Conservation (phyloP, 495 filamentous ascomycete species). For the Barbatosphaeria neglecta region DNA sequence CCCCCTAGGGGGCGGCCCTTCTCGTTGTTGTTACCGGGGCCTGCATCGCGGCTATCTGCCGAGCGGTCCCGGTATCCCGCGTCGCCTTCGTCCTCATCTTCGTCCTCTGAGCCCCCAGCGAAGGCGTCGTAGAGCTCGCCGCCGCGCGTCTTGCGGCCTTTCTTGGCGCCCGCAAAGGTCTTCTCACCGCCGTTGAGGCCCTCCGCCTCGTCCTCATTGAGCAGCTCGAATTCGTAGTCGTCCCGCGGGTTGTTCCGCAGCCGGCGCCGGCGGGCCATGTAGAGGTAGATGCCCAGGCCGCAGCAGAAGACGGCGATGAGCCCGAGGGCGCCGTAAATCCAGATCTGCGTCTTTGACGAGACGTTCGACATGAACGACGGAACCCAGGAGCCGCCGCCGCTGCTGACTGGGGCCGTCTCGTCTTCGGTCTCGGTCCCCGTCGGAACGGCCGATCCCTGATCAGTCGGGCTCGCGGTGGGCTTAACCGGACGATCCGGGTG, state of each 20-base stretch:
- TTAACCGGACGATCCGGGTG: constrained; percentile 68
- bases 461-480: constrained; percentile 30
- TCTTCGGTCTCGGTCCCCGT: constrained; percentile 13
- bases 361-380: constrained; percentile 86
- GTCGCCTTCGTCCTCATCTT: constrained; percentile 51
- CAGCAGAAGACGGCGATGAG: constrained; percentile 79
- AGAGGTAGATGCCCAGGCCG: constrained; percentile 69
- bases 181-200: constrained; percentile 26
- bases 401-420: constrained; percentile 21
- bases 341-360: constrained; percentile 76
- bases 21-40: not conserved
- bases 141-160: constrained; percentile 44
- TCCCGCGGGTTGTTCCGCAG: constrained; percentile 63
- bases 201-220: constrained; percentile 70
- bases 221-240: constrained; percentile 89
- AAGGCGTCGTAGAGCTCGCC: constrained; percentile 92
- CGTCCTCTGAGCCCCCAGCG: constrained; percentile 62
- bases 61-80: constrained; percentile 8
- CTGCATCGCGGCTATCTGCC: constrained; percentile 6
- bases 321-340: constrained; percentile 82
- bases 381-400: constrained; percentile 45
- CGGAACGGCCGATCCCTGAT: constrained; percentile 14
- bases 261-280: constrained; percentile 63
- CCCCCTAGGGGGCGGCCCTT: not conserved
- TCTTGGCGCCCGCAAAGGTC: constrained; percentile 15